Evolutionary conservation across 2,329 filamentous ascomycete species (phyloP), one percentile per base, ranked within the genome.

Genomic region (Orbilia blumenaviensis): DNA sequence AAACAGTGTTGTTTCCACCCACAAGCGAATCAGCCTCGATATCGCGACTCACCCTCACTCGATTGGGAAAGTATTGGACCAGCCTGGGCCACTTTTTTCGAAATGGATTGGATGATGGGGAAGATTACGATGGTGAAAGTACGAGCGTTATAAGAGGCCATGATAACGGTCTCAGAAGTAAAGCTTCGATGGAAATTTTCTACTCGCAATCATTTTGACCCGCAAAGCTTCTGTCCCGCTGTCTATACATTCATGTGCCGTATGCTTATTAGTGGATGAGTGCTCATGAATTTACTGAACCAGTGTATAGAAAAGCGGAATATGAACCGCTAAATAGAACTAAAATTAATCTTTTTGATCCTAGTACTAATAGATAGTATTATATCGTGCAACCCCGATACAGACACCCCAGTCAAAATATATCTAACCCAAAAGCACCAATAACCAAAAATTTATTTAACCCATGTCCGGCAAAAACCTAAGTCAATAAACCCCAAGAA

Each of bases 281-380:
- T n/a, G n/a, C n/a, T n/a, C n/a, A n/a, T n/a, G n/a, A n/a, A n/a
- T n/a, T n/a, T n/a, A n/a, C n/a, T n/a, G 8, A 46, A 3, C 6
- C 12, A 50, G 25, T 27, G 7, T 54, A 34, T 21, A n/a, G 21
- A 54, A 32, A 14, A 38, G 52, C 52, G 18, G 10, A 7, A 9
- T 23, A 25, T n/a, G 9, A 14, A 18, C 29, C 32, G 52, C 32
- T 38, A 9, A 56, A 56, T 56, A 38, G 16, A 38, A 56, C 12
- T 56, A 56, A 38, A 38, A 56, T 56, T 56, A 56, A 56, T 56
- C 38, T 56, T 56, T 44, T 16, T 44, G n/a, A n/a, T n/a, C n/a
- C n/a, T n/a, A 32, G 38, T 56, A 56, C 52, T 56, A 56, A 29
- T 56, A 56, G 25, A 36, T 23, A 25, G 16, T 56, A 38, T 29